Conservation (phyloP, 2,329 filamentous ascomycete species). For the Thermomyces lanuginosus region DNA sequence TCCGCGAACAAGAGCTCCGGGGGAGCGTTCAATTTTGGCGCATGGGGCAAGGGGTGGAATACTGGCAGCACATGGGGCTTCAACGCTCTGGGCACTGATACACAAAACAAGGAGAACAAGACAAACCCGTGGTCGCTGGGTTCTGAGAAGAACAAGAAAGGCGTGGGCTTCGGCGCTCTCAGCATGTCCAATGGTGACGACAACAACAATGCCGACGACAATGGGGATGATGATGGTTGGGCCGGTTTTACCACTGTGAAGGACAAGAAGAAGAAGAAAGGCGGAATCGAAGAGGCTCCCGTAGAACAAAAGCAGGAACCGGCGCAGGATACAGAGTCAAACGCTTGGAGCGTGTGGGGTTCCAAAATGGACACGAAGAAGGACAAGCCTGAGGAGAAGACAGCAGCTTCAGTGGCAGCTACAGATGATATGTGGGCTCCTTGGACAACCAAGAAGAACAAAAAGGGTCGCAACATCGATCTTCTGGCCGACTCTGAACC, state of each 20-base stretch:
- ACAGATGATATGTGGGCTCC: constrained; percentile 8
- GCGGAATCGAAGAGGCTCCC: constrained; percentile 5
- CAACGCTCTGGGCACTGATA: constrained; percentile 18
- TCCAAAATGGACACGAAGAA: constrained; percentile 6
- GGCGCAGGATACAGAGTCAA: constrained; percentile 11
- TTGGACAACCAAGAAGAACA: constrained; percentile 17
- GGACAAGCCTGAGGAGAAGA: not conserved
- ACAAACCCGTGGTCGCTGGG: constrained; percentile 25
- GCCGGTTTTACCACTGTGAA: constrained; percentile 22
- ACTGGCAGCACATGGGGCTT: constrained; percentile 35
- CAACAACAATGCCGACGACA: constrained; percentile 24
- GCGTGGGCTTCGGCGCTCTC: constrained; percentile 30
- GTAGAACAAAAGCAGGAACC: constrained; percentile 12
- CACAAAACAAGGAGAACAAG: constrained; percentile 15
- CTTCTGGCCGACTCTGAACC: constrained; percentile 8
- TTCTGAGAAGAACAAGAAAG: constrained; percentile 22
- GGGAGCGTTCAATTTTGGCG: constrained; percentile 32
- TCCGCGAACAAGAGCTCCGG: constrained; percentile 25
- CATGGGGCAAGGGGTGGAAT: constrained; percentile 46
- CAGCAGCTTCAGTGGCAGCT: constrained; percentile 1
- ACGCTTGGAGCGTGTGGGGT: constrained; percentile 13
- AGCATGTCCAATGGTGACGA: constrained; percentile 24
- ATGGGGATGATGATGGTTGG: constrained; percentile 23
- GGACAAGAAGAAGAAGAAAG: constrained; percentile 32
- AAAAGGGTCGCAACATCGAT: constrained; percentile 12